Conservation (phyloP, 2,329 filamentous ascomycete genomes). For the Berkeleyomyces rouxiae region DNA sequence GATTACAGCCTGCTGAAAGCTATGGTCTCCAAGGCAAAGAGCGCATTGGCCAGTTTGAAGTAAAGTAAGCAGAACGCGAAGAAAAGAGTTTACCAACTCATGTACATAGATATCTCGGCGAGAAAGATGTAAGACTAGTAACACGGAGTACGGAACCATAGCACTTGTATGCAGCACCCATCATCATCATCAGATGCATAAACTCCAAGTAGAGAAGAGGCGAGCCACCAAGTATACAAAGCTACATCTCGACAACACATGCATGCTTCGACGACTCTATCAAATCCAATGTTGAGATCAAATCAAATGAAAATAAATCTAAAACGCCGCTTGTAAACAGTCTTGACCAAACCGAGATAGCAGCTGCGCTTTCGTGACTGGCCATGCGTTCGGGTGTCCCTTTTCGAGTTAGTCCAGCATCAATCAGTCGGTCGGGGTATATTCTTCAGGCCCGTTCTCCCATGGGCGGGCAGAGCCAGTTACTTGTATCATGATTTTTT, state of each 20-base stretch:
- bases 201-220: too few species aligned
- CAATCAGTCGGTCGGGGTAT: not conserved
- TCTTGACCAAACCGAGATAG: conserved; percentile 3
- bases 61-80: not conserved
- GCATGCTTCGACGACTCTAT: not conserved
- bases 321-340: conserved; percentile 4
- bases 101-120: not conserved
- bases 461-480: not conserved
- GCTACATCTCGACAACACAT: too few species aligned
- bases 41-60: conserved; percentile 23
- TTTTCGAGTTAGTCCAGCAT: not conserved
- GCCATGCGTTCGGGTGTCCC: not conserved
- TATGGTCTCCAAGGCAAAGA: conserved; percentile 32
- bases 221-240: too few species aligned
- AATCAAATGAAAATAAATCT: conserved; percentile 4
- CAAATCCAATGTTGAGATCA: not conserved
- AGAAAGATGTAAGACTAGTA: conserved; percentile 2
- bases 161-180: not conserved
- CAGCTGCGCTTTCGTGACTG: not conserved
- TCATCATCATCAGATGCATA: not conserved
- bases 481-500: conserved; percentile 4
- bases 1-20: not conserved
- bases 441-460: not conserved
- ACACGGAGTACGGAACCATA: not conserved
- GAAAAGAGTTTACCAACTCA: not conserved